Percentiles rank a stretch among this genome's conserved stretches.
Evolutionary conservation across 2,329 filamentous ascomycete species (phyloP).

Genomic region (Colletotrichum cuscutae): DNA sequence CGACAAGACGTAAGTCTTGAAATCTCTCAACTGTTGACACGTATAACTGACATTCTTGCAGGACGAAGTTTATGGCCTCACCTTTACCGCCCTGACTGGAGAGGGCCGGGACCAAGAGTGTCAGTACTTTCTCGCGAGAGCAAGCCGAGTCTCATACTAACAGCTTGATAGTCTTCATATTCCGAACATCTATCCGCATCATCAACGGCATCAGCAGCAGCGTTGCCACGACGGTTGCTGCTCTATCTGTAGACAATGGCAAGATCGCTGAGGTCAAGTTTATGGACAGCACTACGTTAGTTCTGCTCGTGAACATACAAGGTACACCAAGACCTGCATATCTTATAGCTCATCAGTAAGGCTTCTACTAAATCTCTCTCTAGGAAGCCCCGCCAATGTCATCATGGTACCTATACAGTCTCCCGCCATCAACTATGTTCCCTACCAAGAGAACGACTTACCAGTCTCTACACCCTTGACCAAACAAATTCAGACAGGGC

Average conservation of each 20-base stretch:
- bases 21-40: neutral
- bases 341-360: neutral
- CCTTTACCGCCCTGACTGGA: constrained; percentile 54
- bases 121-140: constrained; percentile 45
- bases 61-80: constrained; percentile 48
- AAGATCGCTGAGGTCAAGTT: constrained; percentile 74
- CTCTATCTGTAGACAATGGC: constrained; percentile 53
- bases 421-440: constrained; percentile 47
- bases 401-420: constrained; percentile 50
- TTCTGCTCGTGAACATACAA: constrained; percentile 64
- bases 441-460: constrained; percentile 43
- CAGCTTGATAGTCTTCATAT: constrained; percentile 59
- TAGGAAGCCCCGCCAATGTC: constrained; percentile 42
- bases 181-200: constrained; percentile 62
- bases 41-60: constrained; percentile 11
- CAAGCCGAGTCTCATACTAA: constrained; percentile 39
- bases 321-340: constrained; percentile 42
- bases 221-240: constrained; percentile 49
- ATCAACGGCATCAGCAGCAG: constrained; percentile 68
- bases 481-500: neutral
- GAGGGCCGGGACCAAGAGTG: constrained; percentile 45
- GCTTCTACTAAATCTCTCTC: neutral
- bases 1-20: constrained; percentile 45
- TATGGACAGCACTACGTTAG: constrained; percentile 68
- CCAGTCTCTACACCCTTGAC: neutral